Percentiles rank a stretch among this genome's conserved stretches.
phyloP scores from a whole-genome alignment of 2,329 filamentous ascomycete genomes.

The Trichoderma sp. region DNA sequence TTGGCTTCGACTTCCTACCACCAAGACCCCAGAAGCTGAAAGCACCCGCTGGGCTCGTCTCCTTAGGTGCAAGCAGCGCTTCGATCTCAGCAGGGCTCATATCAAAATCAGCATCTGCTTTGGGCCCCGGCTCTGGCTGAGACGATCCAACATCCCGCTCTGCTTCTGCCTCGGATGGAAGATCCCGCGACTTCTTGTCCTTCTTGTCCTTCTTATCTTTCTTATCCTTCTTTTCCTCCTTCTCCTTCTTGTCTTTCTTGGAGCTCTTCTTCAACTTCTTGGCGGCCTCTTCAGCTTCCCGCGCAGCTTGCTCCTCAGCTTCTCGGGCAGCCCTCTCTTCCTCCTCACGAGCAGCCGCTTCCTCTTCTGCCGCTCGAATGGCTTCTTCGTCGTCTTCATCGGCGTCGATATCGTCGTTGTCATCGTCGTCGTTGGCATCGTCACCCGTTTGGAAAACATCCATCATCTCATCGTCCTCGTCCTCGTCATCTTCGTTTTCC shows the following conservation, averaged over 20 bases:
- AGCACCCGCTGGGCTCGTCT: constrained; percentile 42
- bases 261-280: constrained; percentile 48
- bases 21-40: constrained; percentile 61
- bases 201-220: constrained; percentile 45
- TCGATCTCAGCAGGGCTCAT: constrained; percentile 48
- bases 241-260: constrained; percentile 37
- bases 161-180: constrained; percentile 26
- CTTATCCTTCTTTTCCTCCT: constrained; percentile 39
- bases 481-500: constrained; percentile 3
- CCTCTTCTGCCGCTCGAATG: constrained; percentile 27
- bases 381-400: constrained; percentile 28
- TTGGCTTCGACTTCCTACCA: constrained; percentile 48
- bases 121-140: constrained; percentile 22
- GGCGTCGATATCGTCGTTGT: constrained; percentile 4
- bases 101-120: constrained; percentile 33
- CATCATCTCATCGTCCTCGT: constrained; percentile 3
- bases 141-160: constrained; percentile 25
- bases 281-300: constrained; percentile 30
- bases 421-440: constrained; percentile 35
- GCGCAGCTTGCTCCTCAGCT: constrained; percentile 32
- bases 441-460: constrained; percentile 32
- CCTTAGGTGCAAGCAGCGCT: constrained; percentile 42
- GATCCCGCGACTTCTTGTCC: constrained; percentile 31
- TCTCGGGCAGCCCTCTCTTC: constrained; percentile 30
- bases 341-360: constrained; percentile 26